Evolutionary conservation across 352 stramenopile species (phyloP).

Genomic region (Phytophthora capsici): DNA sequence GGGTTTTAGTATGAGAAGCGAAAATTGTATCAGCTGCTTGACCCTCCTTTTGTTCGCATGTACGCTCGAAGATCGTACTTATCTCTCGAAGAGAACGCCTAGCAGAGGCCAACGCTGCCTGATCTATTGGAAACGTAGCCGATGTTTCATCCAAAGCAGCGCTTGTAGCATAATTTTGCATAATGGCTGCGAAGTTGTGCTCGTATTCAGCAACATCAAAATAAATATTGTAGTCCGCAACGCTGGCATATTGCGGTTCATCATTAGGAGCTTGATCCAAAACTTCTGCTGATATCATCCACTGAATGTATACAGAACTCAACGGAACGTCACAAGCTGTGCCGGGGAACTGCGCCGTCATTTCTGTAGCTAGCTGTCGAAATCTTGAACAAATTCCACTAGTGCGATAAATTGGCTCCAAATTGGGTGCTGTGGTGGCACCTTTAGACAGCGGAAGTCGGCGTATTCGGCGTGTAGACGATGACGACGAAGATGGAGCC

Average conservation of each 20-base stretch:
- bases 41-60: slow-evolving; percentile 16
- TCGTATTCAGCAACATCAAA: slow-evolving; percentile 47
- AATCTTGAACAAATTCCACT: slow-evolving; percentile 23
- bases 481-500: slow-evolving; percentile 13
- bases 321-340: slow-evolving; percentile 45
- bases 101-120: slow-evolving; percentile 20
- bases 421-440: not conserved
- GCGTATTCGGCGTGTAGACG: slow-evolving; percentile 30
- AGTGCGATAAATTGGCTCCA: slow-evolving; percentile 10
- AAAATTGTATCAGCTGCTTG: slow-evolving; percentile 27
- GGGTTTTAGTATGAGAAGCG: not conserved
- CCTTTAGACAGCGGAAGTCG: slow-evolving; percentile 17
- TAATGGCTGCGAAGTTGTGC: slow-evolving; percentile 34
- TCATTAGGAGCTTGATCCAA: not conserved
- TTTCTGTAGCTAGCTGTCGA: slow-evolving; percentile 21
- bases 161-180: slow-evolving; percentile 32
- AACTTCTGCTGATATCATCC: slow-evolving; percentile 22
- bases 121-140: slow-evolving; percentile 7
- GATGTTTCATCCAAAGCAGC: slow-evolving; percentile 14
- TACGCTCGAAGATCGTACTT: slow-evolving; percentile 24
- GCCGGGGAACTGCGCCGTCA: slow-evolving; percentile 40
- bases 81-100: slow-evolving; percentile 21
- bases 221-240: slow-evolving; percentile 44
- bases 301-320: slow-evolving; percentile 43
- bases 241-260: not conserved